Conservation (phyloP, 2,329 filamentous ascomycete species). For the Hypoxylon sp. region DNA sequence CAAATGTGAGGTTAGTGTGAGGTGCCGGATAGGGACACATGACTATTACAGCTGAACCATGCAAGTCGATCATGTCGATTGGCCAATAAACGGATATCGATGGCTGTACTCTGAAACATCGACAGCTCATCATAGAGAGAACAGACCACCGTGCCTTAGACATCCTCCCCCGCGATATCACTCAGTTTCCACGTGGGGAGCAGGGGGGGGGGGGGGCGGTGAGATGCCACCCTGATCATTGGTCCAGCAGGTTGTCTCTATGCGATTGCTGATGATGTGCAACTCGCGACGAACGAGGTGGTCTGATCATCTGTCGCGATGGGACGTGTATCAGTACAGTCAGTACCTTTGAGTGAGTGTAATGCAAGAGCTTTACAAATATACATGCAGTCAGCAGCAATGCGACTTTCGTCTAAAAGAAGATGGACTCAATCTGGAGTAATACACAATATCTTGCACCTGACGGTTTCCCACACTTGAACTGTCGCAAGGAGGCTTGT, state of each 20-base stretch:
- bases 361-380: too few species aligned
- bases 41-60: conserved; percentile 21
- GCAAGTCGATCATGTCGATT: conserved; percentile 10
- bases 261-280: conserved; percentile 17
- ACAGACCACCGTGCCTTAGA: conserved; percentile 39
- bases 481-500: conserved; percentile 29
- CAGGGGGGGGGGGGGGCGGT: conserved; percentile 36
- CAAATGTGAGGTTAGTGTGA: conserved; percentile 2
- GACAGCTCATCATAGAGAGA: conserved; percentile 31
- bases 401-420: too few species aligned
- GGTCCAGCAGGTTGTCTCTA: conserved; percentile 24
- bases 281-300: conserved; percentile 33
- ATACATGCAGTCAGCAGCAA: too few species aligned
- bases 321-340: conserved; percentile 10
- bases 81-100: conserved; percentile 30
- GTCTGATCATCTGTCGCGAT: conserved; percentile 29
- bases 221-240: conserved; percentile 34
- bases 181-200: conserved; percentile 38
- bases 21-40: conserved; percentile 6
- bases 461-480: conserved; percentile 27
- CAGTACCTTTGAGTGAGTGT: too few species aligned
- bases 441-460: conserved; percentile 16
- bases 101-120: conserved; percentile 33
- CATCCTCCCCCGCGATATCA: conserved; percentile 37
- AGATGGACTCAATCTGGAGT: too few species aligned